Evolutionary conservation across 768 basidiomycete genomes (phyloP).

Genomic region (Tylopilus subfusipes): DNA sequence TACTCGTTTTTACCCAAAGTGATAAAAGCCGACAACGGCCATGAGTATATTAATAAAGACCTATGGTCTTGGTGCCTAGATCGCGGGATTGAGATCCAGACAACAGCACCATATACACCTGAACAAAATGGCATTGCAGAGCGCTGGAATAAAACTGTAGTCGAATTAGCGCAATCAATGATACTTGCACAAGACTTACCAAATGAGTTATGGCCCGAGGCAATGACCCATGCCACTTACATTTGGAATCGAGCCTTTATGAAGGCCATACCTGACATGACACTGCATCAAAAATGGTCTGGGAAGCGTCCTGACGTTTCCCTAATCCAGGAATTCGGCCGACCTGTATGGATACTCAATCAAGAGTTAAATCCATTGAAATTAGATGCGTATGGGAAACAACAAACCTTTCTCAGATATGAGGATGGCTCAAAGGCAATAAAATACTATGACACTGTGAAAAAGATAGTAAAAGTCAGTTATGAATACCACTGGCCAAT

Average conservation of each 20-base stretch:
- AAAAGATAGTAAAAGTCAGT: slow-evolving; percentile 20
- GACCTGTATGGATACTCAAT: not conserved
- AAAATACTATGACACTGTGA: not conserved
- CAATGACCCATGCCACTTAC: not conserved
- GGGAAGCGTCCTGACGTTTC: not conserved
- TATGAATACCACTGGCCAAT: not conserved
- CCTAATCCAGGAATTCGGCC: not conserved
- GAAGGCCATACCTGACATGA: not conserved
- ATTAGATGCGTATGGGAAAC: not conserved
- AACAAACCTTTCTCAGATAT: not conserved
- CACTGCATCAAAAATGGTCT: not conserved
- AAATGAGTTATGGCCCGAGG: not conserved
- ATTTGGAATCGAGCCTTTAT: not conserved
- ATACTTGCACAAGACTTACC: not conserved
- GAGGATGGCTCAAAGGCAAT: not conserved
- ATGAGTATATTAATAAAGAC: not conserved
- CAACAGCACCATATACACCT: slow-evolving; percentile 35
- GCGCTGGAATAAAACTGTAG: slow-evolving; percentile 31
- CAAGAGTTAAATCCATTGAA: not conserved
- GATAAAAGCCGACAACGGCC: not conserved
- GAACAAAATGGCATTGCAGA: slow-evolving; percentile 40
- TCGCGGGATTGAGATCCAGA: slow-evolving; percentile 30
- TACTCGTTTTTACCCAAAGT: not conserved
- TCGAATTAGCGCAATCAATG: slow-evolving; percentile 21
- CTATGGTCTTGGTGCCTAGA: not conserved